Base-by-base conservation (phyloP, 2,329 filamentous ascomycete species). In the Didymella pomorum region DNA sequence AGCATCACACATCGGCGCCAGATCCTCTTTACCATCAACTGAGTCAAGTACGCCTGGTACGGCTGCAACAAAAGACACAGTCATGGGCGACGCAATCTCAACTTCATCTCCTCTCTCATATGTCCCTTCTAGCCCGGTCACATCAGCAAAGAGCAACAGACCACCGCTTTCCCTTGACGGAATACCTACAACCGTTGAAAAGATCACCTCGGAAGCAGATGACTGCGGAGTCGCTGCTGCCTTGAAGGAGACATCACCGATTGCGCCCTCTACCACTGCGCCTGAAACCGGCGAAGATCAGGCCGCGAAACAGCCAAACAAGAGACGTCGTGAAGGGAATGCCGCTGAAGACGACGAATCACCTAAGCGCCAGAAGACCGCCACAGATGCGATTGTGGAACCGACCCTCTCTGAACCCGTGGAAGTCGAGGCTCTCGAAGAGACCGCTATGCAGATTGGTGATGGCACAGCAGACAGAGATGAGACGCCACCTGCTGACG, bases 341-440 rank as follows among this genome's bases (percentile, higher is more conserved):
- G 31, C 57, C 52, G 29, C 11, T 23, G 18, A 14, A 23, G 20
- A 41, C 3, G 37, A 14, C 2, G 4, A 10, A 41, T 11, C 5
- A 4, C 58, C 57, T 29, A 56, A 52, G 21, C 42, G 31, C 5
- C n/a, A 8, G 16, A n/a, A 35, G 6, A 5, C 16, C 7, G 31
- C 31, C 4, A 35, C 31, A 9, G 7, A 7, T n/a, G 9, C 31
- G 12, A 10, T 31, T 18, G 20, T 28, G 14, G 6, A 29, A 4
- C 11, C 12, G 12, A 5, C 18, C 7, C 25, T 18, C 6, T n/a
- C n/a, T n/a, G 8, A 33, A 20, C 47, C 43, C 7, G 12, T 21
- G 12, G 52, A 60, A n/a, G 6, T 42, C 44, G 51, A 56, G 33
- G 47, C 16, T 35, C 29, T 8, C 3, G 18, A 35, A 14, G 28